Conservation (phyloP, 2,329 filamentous ascomycete genomes). For the Ascocoryne sarcoides region DNA sequence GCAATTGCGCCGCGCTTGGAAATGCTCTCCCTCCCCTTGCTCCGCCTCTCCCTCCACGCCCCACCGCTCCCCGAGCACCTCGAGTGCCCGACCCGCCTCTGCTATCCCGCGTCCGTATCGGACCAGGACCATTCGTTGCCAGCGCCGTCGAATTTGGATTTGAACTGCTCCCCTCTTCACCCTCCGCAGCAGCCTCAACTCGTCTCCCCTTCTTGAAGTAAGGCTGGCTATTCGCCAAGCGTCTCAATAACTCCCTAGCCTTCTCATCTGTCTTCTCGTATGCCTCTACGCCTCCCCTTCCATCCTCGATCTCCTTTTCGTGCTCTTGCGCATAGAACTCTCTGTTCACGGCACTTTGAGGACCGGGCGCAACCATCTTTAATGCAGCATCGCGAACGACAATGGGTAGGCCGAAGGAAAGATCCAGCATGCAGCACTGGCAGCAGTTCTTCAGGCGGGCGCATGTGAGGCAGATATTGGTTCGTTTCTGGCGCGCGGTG, state of each 20-base stretch:
- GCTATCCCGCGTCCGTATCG: constrained; percentile 67
- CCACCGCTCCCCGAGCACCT: constrained; percentile 19
- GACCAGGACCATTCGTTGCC: constrained; percentile 54
- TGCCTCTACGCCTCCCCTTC: constrained; percentile 72
- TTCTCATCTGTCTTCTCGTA: constrained; percentile 98
- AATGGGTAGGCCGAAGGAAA: constrained; percentile 91
- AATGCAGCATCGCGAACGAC: constrained; percentile 90
- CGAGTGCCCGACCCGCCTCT: constrained; percentile 39
- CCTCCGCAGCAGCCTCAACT: constrained; percentile 49
- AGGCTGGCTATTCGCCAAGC: constrained; percentile 84
- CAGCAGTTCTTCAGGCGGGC: constrained; percentile 97
- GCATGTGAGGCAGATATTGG: constrained; percentile 93
- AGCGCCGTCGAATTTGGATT: constrained; percentile 30
- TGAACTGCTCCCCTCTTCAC: constrained; percentile 34
- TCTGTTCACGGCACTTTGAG: constrained; percentile 84
- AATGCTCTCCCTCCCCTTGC: constrained; percentile 45
- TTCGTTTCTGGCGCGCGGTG: constrained; percentile 83
- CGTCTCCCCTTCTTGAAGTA: constrained; percentile 85
- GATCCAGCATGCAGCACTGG: constrained; percentile 96
- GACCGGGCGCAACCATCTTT: constrained; percentile 95
- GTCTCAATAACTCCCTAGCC: constrained; percentile 74
- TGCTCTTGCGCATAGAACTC: constrained; percentile 98
- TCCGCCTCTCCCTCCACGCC: constrained; percentile 30
- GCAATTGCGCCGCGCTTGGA: constrained; percentile 62
- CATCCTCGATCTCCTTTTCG: constrained; percentile 90